These are phyloP conservation scores for Artemisia tridentata DNA, from an alignment of 129 eudicot species.

Conservation along the genomic window DNA sequence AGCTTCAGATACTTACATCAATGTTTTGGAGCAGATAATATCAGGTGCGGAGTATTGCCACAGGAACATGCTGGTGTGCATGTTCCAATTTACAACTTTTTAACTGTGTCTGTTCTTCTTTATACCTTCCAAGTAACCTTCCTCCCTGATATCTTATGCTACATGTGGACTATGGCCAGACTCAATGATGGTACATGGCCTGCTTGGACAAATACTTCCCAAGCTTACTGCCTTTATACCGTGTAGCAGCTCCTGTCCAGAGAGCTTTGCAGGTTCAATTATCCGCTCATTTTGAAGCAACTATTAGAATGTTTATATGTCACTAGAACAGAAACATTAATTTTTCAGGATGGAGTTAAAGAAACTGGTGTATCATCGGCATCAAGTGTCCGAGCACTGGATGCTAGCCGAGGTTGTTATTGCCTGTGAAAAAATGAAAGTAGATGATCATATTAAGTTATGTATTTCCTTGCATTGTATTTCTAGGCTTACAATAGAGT, in stretches of 20 bases:
- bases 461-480: neutral
- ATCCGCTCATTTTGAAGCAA: neutral
- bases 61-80: too few relatives aligned
- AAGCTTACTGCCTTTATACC: slow-evolving; percentile 87
- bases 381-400: slow-evolving; percentile 76
- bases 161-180: too few relatives aligned
- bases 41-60: too few relatives aligned
- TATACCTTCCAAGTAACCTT: too few relatives aligned
- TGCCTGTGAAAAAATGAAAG: slow-evolving; percentile 55
- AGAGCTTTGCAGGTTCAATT: slow-evolving; percentile 84
- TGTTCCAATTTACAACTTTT: too few relatives aligned
- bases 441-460: slow-evolving; percentile 84
- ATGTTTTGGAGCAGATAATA: too few relatives aligned
- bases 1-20: too few relatives aligned
- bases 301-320: neutral
- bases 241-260: slow-evolving; percentile 99
- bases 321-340: neutral
- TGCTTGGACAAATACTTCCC: slow-evolving; percentile 28
- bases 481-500: neutral
- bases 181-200: too few relatives aligned
- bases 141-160: too few relatives aligned
- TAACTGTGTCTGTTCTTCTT: too few relatives aligned
- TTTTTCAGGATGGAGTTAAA: slow-evolving; percentile 75
- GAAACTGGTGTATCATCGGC: slow-evolving; percentile 94
- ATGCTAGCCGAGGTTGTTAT: slow-evolving; percentile 91